phyloP scores from a whole-genome alignment of 306 rosid species.

The Erythrophleum fordii region DNA sequence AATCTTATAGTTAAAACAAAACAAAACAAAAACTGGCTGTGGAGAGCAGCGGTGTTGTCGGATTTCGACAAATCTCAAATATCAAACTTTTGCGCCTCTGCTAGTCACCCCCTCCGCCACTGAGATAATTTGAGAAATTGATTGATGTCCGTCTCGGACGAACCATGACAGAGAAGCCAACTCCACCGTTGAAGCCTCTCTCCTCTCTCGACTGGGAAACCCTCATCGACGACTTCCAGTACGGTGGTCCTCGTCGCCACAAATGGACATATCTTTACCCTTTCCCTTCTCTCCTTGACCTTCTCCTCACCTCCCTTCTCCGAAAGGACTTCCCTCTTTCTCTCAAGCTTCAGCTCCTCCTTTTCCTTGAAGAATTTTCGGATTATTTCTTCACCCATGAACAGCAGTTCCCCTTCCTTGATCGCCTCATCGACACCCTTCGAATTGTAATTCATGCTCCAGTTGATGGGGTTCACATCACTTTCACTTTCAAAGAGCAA shows the following conservation, averaged over 20 bases:
- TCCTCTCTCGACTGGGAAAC: constrained; percentile 82
- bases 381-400: constrained; percentile 43
- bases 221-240: constrained; percentile 81
- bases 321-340: constrained; percentile 71
- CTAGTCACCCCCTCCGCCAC: background rate
- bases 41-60: background rate
- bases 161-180: constrained; percentile 58
- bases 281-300: constrained; percentile 59
- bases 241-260: constrained; percentile 58
- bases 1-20: too few relatives aligned
- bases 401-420: constrained; percentile 31
- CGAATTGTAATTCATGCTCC: constrained; percentile 70
- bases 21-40: background rate
- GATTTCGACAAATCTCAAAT: background rate
- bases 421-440: constrained; percentile 66
- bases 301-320: constrained; percentile 64
- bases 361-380: constrained; percentile 85
- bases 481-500: constrained; percentile 77
- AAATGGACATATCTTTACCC: constrained; percentile 60
- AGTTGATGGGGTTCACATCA: constrained; percentile 52
- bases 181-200: constrained; percentile 56
- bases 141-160: constrained; percentile 7
- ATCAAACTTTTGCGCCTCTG: background rate
- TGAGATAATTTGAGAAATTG: background rate
- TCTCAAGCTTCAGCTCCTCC: constrained; percentile 63